Evolutionary conservation across 768 basidiomycete species (phyloP).

Genomic region (Tephrocybe sp.): DNA sequence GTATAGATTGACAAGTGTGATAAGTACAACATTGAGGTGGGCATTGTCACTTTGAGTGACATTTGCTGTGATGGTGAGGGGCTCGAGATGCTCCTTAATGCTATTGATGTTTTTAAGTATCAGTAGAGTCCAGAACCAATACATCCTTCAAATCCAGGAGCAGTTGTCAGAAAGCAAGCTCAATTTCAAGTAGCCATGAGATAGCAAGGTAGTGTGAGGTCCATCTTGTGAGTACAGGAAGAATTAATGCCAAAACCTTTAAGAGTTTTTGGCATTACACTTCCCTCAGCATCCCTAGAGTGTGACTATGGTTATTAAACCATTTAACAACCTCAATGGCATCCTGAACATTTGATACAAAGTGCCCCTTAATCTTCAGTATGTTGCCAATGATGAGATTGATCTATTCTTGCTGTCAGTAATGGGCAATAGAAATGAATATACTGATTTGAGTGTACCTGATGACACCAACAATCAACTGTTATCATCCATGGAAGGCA

Average conservation of each 20-base stretch:
- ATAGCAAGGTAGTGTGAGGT: conserved; percentile 18
- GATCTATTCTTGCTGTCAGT: too few species aligned
- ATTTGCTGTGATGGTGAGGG: conserved; percentile 28
- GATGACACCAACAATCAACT: conserved; percentile 25
- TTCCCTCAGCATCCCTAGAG: conserved; percentile 18
- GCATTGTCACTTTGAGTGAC: conserved; percentile 20
- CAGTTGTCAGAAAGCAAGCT: conserved; percentile 6
- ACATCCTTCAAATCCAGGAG: conserved; percentile 1
- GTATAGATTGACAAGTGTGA: conserved; percentile 23
- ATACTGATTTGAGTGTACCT: too few species aligned
- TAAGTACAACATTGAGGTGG: conserved; percentile 22
- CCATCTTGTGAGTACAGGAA: conserved; percentile 21
- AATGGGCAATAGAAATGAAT: too few species aligned
- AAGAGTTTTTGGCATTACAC: conserved; percentile 11
- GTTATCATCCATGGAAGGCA: conserved; percentile 15
- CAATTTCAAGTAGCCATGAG: conserved; percentile 10
- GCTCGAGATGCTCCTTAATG: conserved; percentile 23
- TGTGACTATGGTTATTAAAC: conserved; percentile 27
- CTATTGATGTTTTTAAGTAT: conserved; percentile 9
- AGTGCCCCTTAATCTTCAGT: conserved; percentile 11
- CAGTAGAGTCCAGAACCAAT: conserved; percentile 8
- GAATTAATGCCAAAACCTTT: conserved; percentile 10
- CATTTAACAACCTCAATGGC: conserved; percentile 23
- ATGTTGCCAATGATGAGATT: conserved; percentile 27
- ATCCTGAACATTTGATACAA: conserved; percentile 3